These are phyloP conservation scores for Neurospora hispaniola DNA, from an alignment of 495 filamentous ascomycete species.

Conservation along the genomic window DNA sequence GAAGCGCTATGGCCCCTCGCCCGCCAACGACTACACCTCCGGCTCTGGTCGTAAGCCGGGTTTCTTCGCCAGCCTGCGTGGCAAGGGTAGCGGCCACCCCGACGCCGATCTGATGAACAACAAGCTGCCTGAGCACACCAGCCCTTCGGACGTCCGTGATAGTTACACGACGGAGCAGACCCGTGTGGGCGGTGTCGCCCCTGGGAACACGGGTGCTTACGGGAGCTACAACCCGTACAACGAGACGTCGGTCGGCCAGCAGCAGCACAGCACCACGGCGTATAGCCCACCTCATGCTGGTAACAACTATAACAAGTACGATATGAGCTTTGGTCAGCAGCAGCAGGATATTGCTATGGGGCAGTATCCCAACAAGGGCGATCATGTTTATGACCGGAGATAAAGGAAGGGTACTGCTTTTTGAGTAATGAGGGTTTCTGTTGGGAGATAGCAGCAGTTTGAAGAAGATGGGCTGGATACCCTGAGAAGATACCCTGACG, in stretches of 20 bases:
- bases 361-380: not conserved
- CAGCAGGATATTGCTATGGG: not conserved
- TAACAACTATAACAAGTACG: constrained; percentile 4
- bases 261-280: not conserved
- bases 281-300: constrained; percentile 1
- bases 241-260: constrained; percentile 15
- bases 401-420: not conserved
- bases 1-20: constrained; percentile 67
- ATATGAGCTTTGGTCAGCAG: not conserved
- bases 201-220: constrained; percentile 3
- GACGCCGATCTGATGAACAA: constrained; percentile 14
- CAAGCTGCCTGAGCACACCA: constrained; percentile 28
- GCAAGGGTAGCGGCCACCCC: not conserved
- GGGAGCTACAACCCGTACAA: constrained; percentile 18
- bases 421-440: not conserved
- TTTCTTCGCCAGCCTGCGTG: constrained; percentile 21
- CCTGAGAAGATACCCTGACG: not conserved
- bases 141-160: constrained; percentile 27
- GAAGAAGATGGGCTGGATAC: not conserved
- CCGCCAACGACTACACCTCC: constrained; percentile 53
- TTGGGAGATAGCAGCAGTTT: not conserved
- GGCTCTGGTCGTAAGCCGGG: constrained; percentile 21
- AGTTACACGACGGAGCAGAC: constrained; percentile 34
- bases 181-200: constrained; percentile 12
- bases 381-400: not conserved